A percentile compares a stretch with the other conserved stretches of the same genome.
phyloP scores from a whole-genome alignment of 805 yeast genomes.

The Wickerhamomyces bisporus region DNA sequence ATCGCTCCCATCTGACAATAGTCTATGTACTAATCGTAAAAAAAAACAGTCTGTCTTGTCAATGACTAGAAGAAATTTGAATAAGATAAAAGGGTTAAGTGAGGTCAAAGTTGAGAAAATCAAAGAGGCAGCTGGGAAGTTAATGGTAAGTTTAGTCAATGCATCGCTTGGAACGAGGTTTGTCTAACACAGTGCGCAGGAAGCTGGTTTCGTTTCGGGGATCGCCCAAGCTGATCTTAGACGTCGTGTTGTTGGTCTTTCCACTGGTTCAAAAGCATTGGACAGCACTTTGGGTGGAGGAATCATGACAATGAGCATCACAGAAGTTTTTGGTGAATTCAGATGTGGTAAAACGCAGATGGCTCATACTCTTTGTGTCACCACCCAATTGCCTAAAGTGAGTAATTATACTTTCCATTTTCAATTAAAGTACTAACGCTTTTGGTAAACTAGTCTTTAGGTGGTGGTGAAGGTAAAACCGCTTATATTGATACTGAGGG shows the following conservation, averaged over 20 bases:
- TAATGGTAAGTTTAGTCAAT: slow-evolving; percentile 29
- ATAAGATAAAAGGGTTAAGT: slow-evolving; percentile 65
- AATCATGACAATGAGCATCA: slow-evolving; percentile 67
- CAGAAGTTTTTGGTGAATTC: slow-evolving; percentile 78
- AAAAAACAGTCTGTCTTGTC: slow-evolving; percentile 40
- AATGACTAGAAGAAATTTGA: slow-evolving; percentile 59
- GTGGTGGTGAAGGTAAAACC: slow-evolving; percentile 80
- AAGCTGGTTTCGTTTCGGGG: slow-evolving; percentile 71
- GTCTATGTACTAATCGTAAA: too few relatives aligned
- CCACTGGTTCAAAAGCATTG: slow-evolving; percentile 69
- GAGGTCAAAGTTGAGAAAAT: slow-evolving; percentile 77
- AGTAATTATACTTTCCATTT: too few relatives aligned
- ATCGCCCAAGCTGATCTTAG: slow-evolving; percentile 61
- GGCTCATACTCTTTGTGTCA: slow-evolving; percentile 74
- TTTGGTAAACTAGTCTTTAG: slow-evolving; percentile 50
- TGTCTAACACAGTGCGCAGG: slow-evolving; percentile 19
- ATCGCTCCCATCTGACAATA: too few relatives aligned
- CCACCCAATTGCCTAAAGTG: slow-evolving; percentile 62
- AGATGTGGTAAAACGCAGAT: slow-evolving; percentile 81
- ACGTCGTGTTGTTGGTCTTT: slow-evolving; percentile 54
- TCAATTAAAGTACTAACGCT: too few relatives aligned
- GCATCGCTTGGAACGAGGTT: too few relatives aligned
- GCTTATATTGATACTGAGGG: slow-evolving; percentile 80
- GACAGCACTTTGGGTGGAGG: slow-evolving; percentile 74
- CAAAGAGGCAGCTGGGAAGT: slow-evolving; percentile 65